Base-by-base conservation (phyloP, 2,329 filamentous ascomycete species). In the Atkinsonella texensis region DNA sequence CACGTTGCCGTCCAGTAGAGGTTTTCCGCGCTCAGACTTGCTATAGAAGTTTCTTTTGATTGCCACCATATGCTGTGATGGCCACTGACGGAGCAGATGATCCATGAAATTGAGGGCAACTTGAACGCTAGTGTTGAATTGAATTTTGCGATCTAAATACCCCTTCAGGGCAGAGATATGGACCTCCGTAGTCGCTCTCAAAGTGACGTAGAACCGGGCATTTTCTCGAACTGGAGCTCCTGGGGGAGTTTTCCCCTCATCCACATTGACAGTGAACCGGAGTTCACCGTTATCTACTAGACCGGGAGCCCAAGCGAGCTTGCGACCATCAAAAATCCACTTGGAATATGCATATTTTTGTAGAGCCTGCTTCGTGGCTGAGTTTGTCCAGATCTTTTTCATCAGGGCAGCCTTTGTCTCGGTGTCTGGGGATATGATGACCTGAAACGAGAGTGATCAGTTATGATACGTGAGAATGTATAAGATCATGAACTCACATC, bases 71-170 rank as follows among this genome's bases (percentile, higher is more conserved):
- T 74, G 69, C 59, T 81, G 70, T 0, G 83, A 84, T 0, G 93
- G 89, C n/a, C 71, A 75, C 65, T 95, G 82, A 4, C 93, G 87
- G 51, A 98, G 74, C 8, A 91, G 73, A 62, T 98, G 93, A 56
- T 98, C 93, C 4, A 96, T 73, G 62, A 96, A 96, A 63, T 86
- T 95, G 66, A 97, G 80, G 13, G 86, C 84, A 61, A 93, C 87
- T 8, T 91, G 75, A 18, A 91, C 81, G 18, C 75, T 70, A 39
- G 79, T 80, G 61, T 85, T 79, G 65, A 85, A 85, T 1, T 73
- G 67, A 18, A 76, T 70, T 53, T 76, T 70, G 46, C 81, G 75
- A 1, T 73, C 61, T 2, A 95, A 72, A 62, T 91, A 96, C 0
- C 73, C 71, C 3, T 76, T 69, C 0, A 97, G 74, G 0, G 77